Base-by-base conservation (phyloP, 2,329 filamentous ascomycete species). In the Neonectria neomacrospora region DNA sequence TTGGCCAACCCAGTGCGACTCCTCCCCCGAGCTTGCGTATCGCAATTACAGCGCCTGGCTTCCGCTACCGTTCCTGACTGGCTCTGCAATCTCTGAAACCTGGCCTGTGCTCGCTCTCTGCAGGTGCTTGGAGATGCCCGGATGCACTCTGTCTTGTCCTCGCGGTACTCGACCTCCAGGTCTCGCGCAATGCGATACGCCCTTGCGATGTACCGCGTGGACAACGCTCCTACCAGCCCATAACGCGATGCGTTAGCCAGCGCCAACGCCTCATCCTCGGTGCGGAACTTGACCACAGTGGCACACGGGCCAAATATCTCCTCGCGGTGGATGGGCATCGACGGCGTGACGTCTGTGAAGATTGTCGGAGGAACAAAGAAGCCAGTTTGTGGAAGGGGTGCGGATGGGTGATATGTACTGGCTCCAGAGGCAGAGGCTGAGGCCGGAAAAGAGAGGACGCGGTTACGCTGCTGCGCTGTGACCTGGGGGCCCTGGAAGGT, bases 401-500 rank as follows among this genome's bases (percentile, higher is more conserved):
- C 58, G 14, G 56, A 39, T 6, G 66, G 64, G 22, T 69, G 65
- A 3, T 69, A 58, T 11, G 91, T 79, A 0, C 79, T 87, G 0
- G 88, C 86, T 16, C 88, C 89, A 70, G 89, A 86, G 2, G 81
- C 80, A 72, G 88, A 88, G 11, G 89, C 90, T n/a, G 81, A 72
- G 62, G 90, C 83, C 53, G 93, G 86, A 74, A 89, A 93, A 1
- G 82, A 83, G 30, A 92, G 80, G 3, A 93, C 83, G 26, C 86
- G 81, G 51, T 91, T 88, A 69, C 86, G 88, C 71, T 92, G 90
- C 16, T 81, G 75, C 73, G 86, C 86, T 5, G 87, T 88, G 62
- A 91, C 84, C 73, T 91, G 89, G 0, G 90, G 90, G 0, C 90
- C 90, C 76, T 91, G 89, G 79, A 86, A 90, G 1, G 88, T 91